Conservation (phyloP, 768 basidiomycete species). For the Crucibulum laeve region DNA sequence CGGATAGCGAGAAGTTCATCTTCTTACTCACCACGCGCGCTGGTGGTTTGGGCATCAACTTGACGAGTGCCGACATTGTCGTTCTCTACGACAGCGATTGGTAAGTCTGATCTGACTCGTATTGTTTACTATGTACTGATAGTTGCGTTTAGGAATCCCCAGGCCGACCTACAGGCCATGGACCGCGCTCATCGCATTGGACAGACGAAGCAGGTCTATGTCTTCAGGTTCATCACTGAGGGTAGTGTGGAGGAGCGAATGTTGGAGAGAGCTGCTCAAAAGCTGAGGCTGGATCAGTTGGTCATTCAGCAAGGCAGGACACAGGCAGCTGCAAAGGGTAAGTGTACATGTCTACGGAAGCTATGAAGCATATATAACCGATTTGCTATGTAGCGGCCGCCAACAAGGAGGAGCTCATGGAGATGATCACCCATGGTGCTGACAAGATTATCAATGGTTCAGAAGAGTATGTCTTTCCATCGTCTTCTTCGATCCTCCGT, state of each 20-base stretch:
- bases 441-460: conserved; percentile 89
- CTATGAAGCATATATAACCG: conserved; percentile 3
- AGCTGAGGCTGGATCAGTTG: conserved; percentile 89
- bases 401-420: conserved; percentile 92
- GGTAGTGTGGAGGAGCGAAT: conserved; percentile 95
- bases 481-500: not conserved
- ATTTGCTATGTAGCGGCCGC: conserved; percentile 59
- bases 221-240: conserved; percentile 95
- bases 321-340: conserved; percentile 72
- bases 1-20: conserved; percentile 91
- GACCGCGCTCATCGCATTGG: conserved; percentile 96
- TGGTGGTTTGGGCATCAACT: conserved; percentile 94
- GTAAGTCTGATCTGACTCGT: conserved; percentile 31
- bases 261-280: conserved; percentile 92
- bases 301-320: conserved; percentile 95
- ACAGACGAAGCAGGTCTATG: conserved; percentile 96
- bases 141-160: conserved; percentile 75
- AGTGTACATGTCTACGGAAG: conserved; percentile 10
- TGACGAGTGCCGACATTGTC: conserved; percentile 93
- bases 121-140: not conserved
- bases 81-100: conserved; percentile 97
- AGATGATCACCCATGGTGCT: conserved; percentile 98
- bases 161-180: conserved; percentile 99
- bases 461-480: conserved; percentile 52
- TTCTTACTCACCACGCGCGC: conserved; percentile 96